These are phyloP conservation scores for Grammothele lineata DNA, from an alignment of 768 basidiomycete genomes.

Conservation along the genomic window DNA sequence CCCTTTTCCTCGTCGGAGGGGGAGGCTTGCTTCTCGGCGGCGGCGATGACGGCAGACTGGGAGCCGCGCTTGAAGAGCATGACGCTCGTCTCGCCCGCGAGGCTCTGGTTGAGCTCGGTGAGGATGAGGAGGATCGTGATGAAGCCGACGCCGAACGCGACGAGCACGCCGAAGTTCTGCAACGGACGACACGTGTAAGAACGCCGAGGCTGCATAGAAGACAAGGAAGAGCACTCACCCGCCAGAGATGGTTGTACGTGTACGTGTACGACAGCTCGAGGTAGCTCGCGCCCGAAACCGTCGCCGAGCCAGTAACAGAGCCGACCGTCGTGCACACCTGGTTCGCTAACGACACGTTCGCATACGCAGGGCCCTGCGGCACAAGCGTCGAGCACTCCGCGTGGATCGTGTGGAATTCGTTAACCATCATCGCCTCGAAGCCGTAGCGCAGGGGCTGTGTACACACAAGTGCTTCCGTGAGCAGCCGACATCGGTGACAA, in stretches of 20 bases:
- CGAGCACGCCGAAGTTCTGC: conserved; percentile 68
- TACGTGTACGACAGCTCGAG: conserved; percentile 40
- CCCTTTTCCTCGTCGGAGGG: conserved; percentile 28
- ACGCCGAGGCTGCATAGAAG: neutral
- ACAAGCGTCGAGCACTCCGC: conserved; percentile 58
- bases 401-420: conserved; percentile 74
- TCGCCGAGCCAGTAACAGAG: conserved; percentile 51
- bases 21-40: conserved; percentile 10
- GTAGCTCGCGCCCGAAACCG: conserved; percentile 60
- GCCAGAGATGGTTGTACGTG: conserved; percentile 45
- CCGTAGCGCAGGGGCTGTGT: conserved; percentile 61
- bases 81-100: conserved; percentile 36
- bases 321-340: conserved; percentile 79
- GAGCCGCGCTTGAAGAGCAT: conserved; percentile 66
- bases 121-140: conserved; percentile 48
- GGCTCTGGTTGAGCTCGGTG: conserved; percentile 48
- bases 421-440: conserved; percentile 72
- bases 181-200: conserved; percentile 21
- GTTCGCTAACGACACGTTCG: conserved; percentile 48
- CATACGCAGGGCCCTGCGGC: conserved; percentile 61
- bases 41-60: conserved; percentile 17
- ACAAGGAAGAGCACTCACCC: conserved; percentile 19
- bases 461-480: conserved; percentile 10
- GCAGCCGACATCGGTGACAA: neutral
- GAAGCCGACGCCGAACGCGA: conserved; percentile 63